Evolutionary conservation across 1,284 basidiomycete genomes (phyloP), one percentile per base, ranked within the genome.

Genomic region (Coniferiporia sulphurascens): DNA sequence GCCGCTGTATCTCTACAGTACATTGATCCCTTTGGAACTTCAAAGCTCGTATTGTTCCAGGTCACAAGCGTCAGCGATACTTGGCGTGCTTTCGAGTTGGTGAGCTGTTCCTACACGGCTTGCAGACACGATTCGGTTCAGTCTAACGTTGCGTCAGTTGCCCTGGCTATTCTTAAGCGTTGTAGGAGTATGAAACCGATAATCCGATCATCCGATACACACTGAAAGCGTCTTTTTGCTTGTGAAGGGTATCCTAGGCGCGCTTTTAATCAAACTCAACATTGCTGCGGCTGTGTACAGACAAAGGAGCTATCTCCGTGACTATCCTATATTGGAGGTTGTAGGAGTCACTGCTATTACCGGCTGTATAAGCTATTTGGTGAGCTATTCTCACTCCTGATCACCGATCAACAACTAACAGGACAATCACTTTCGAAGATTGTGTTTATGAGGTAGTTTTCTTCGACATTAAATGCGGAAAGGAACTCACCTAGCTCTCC

Each of bases 41-140:
- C 82, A 10, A 89, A 89, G 65, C 76, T 89, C n/a, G 86, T 89
- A 10, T 72, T 89, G 10, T 89, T 89, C 65, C 82, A 85, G 70
- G 85, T 87, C 7, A 85, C 83, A 0, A 82, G 78, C 61, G 76
- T 75, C 1, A 77, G 76, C 45, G 81, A 83, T 64, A 80, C 79
- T 1, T 89, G 87, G 87, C 74, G 83, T 54, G 83, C 82, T 0
- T 89, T 89, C 66, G 87, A 89, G 69, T 70, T 89, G 65, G 85
- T 88, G 64, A 55, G 78, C 45, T 51, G 64, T 57, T 21, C 48
- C 32, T 55, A 7, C 22, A 38, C 43, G 36, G n/a, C 62, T 41
- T 41, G 38, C 2, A 19, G 43, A 15, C 9, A 41, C 34, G 17
- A 46, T 15, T 48, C 22, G 13, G 44, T 48, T 44, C 58, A 5